Base-by-base conservation (phyloP, 2,329 filamentous ascomycete genomes). In the Colletotrichum siamense region DNA sequence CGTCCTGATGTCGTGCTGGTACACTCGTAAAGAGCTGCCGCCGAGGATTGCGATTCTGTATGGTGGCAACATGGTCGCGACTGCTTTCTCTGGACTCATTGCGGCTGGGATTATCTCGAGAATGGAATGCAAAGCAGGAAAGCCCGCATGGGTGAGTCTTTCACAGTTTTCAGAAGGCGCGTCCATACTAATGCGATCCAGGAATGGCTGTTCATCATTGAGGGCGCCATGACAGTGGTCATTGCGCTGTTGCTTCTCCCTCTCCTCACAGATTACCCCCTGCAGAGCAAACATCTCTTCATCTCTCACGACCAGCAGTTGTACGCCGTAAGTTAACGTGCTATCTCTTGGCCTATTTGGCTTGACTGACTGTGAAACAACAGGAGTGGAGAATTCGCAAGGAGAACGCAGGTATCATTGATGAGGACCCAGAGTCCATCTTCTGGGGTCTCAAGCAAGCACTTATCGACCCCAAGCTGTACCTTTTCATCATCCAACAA, bases 71-170 rank as follows among this genome's bases (percentile, higher is more conserved):
- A 86, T 95, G n/a, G 87, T 94, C 7, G 92, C 91, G 1, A 92
- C 92, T 0, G 93, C 93, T 0, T 94, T 95, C 79, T 92, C 92
- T 0, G 93, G 92, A 2, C 85, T 93, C n/a, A 86, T 93, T 22
- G 89, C 91, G 4, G 91, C 91, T 3, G 89, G 92, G 6, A 93
- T 95, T 62, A 92, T 91, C 0, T 84, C 85, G 18, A 89, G 90
- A 39, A 88, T 94, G 85, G 85, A 86, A 69, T 82, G 83, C 16
- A 72, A 72, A 52, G 70, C 70, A 13, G 70, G 70, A n/a, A 67
- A 34, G 26, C 70, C 70, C 5, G 36, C 70, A 18, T 72, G 70
- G 70, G 70, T 72, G 8, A 67, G 70, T 57, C 22, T 36, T 34
- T 1, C n/a, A 6, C 30, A 24, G 4, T 36, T 36, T 32, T 36